phyloP scores from a whole-genome alignment of 805 yeast genomes.

The Huiozyma sinensis region DNA sequence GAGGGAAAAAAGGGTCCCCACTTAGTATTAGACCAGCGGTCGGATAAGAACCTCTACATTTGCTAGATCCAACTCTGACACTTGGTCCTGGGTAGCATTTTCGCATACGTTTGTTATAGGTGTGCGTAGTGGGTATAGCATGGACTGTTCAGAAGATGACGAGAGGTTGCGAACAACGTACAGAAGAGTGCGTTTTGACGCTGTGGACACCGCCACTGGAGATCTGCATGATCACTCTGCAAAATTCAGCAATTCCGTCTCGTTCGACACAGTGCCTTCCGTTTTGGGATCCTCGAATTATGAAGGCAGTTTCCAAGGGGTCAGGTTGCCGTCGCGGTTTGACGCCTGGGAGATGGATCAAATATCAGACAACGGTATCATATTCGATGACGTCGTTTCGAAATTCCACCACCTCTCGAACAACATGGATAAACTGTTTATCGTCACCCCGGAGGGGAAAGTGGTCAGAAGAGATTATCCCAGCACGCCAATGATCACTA shows the following conservation, averaged over 20 bases:
- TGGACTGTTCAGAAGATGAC: constrained; percentile 1
- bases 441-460: constrained; percentile 18
- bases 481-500: constrained; percentile 19
- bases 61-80: no score
- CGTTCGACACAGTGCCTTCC: constrained; percentile 28
- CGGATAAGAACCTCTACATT: no score
- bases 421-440: constrained; percentile 7
- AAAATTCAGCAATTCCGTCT: constrained; percentile 9
- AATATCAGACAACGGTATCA: no score
- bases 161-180: constrained; percentile 11
- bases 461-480: constrained; percentile 25
- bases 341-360: neutral
- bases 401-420: neutral
- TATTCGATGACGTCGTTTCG: neutral
- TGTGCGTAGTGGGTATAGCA: neutral
- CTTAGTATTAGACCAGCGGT: no score
- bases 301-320: constrained; percentile 15
- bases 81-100: no score
- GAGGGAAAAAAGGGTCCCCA: no score
- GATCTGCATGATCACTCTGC: neutral
- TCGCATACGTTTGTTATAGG: neutral
- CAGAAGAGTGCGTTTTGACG: constrained; percentile 7
- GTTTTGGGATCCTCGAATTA: constrained; percentile 10
- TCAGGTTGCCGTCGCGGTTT: constrained; percentile 9
- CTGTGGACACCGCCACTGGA: neutral